Base-by-base conservation (phyloP, 1,139 yeast genomes). In the Debaryomycetaceae sp. region DNA sequence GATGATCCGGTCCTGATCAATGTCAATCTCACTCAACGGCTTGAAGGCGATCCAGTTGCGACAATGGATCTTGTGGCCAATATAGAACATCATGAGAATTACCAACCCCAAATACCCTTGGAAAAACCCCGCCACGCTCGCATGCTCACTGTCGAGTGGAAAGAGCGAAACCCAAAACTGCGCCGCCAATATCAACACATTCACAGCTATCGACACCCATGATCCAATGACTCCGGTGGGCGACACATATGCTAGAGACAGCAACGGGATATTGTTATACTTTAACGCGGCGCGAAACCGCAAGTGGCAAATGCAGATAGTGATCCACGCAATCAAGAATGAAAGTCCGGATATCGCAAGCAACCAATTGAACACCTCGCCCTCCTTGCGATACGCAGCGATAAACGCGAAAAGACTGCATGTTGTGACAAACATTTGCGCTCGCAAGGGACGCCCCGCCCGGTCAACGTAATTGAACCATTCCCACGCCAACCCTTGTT, bases 1-100 rank as follows among this genome's bases (percentile, higher is more conserved):
- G 7, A 48, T 36, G 13, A 43, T n/a, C n/a, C 85, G 73, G 44
- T 83, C 85, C 13, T 78, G 62, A 40, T 75, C 81, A 35, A 78
- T 53, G 48, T 78, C 85, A 41, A 78, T 68, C 31, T 74, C 72
- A 26, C 53, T 47, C 21, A 73, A 62, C 33, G 64, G 57, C 38
- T 68, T 58, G 40, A 53, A 59, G 11, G 70, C 34, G 12, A 39
- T 43, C 45, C 45, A 59, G 44, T 60, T 58, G 7, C 40, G 46
- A 39, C 49, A 57, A 65, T 64, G 61, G 20, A 62, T 35, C 43
- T 62, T 62, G 45, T 62, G 67, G 15, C 62, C 64, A 11, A 59
- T 4, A 39, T 56, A 62, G 34, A 53, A 58, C 4, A 47, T 40
- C n/a, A 62, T 30, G 30, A 62, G 44, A 13, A 62, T 51, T 8